Base-by-base conservation (phyloP, 2,329 filamentous ascomycete genomes). In the Botrytis deweyae region DNA sequence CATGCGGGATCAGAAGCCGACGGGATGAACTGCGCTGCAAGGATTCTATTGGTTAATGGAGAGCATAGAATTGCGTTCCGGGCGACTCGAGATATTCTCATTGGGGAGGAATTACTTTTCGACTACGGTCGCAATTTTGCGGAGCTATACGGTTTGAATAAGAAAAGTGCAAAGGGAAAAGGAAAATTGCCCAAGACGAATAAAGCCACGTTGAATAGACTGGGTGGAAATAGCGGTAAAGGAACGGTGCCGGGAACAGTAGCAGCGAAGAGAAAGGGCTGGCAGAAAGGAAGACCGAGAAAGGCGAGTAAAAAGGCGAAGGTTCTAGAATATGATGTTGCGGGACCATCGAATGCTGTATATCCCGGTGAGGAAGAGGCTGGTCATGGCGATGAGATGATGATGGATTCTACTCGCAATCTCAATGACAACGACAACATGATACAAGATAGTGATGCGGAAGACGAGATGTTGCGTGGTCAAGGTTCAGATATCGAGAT, bases 91-190 rank as follows among this genome's bases (percentile, higher is more conserved):
- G 87, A 91, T 59, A 92, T 96, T 79, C 85, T 87, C 74, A 85
- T 88, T 5, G 93, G 93, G 38, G 91, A 94, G 75, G 93, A 96
- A 81, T 83, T 97, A 0, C 92, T 94, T 80, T 97, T 95, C 82
- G 89, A 95, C 80, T 96, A 97, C 78, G 92, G 92, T 61, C 87
- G 90, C 78, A 88, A 90, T 75, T 91, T 91, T 78, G 88, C 88
- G 20, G 90, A 90, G 22, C 77, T 78, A 46, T 78, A 80, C 42
- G 78, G 77, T 74, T 81, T 91, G 73, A 89, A 84, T 49, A 86
- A 87, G 81, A 87, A 86, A 74, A 52, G 78, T 6, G 61, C 18
- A 6, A 46, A 72, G 36, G 10, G n/a, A 3, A 55, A 72, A 44
- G 38, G 29, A 6, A 67, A 66, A 12, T 44, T 46, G 74, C 77